Conservation (phyloP, 768 basidiomycete genomes). For the Pulveroboletus sp. region DNA sequence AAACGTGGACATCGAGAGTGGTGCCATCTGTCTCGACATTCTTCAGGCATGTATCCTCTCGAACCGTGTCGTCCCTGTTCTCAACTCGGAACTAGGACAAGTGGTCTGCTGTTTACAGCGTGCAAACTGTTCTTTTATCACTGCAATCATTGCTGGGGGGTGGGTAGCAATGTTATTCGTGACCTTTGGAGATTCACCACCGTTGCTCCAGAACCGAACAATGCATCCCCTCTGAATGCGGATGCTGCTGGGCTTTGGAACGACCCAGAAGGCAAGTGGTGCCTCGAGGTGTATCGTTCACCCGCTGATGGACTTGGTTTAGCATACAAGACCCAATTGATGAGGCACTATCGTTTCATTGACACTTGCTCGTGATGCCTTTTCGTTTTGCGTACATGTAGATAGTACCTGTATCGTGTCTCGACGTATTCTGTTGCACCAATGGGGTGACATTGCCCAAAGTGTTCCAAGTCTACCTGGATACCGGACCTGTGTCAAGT, state of each 20-base stretch:
- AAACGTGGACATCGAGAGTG: conserved; percentile 77
- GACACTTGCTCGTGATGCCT: conserved; percentile 1
- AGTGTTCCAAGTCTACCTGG: no score
- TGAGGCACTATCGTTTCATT: conserved; percentile 75
- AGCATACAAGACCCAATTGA: conserved; percentile 73
- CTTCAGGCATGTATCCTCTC: conserved; percentile 55
- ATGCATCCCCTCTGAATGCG: conserved; percentile 84
- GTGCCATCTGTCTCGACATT: conserved; percentile 85
- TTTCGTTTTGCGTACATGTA: conserved; percentile 5
- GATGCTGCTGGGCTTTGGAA: conserved; percentile 86
- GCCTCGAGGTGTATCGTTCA: neutral
- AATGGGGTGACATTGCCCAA: no score
- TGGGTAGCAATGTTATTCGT: conserved; percentile 33
- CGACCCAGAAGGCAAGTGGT: conserved; percentile 54
- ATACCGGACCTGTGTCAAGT: no score
- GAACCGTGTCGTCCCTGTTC: neutral
- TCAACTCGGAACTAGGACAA: conserved; percentile 57
- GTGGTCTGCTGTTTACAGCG: conserved; percentile 92
- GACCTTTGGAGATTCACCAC: neutral
- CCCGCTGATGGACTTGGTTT: neutral
- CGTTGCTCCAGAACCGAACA: conserved; percentile 73
- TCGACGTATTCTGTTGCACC: no score
- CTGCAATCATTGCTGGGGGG: conserved; percentile 87
- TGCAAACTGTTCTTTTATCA: conserved; percentile 85
- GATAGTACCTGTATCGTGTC: neutral